Evolutionary conservation across 1,284 basidiomycete genomes (phyloP).

Genomic region (Grifola frondosa): DNA sequence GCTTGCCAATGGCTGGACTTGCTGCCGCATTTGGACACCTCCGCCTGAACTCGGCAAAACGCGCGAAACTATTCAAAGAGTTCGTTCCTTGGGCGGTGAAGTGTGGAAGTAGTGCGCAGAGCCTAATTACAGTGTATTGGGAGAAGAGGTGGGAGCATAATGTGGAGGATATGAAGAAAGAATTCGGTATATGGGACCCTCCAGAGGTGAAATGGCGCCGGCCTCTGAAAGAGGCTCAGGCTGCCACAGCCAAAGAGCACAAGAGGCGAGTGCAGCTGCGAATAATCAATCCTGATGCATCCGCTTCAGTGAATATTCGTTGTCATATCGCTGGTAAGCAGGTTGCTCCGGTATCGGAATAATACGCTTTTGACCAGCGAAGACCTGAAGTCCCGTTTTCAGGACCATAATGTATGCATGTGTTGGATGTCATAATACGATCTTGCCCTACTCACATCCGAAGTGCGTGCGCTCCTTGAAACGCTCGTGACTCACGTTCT

Average conservation of each 20-base stretch:
- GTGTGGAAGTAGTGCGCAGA: constrained; percentile 72
- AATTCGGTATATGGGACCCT: constrained; percentile 83
- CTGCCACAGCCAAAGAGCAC: constrained; percentile 34
- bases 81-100: constrained; percentile 91
- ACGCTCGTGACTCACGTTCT: no score
- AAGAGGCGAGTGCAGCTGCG: no score
- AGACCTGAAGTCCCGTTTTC: no score
- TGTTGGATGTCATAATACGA: no score
- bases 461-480: no score
- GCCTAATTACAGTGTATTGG: constrained; percentile 93
- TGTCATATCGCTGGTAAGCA: no score
- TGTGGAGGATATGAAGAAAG: constrained; percentile 75
- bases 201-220: constrained; percentile 65
- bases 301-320: no score
- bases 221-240: constrained; percentile 55
- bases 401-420: no score
- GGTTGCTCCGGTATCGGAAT: no score
- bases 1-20: constrained; percentile 85
- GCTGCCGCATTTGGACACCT: constrained; percentile 77
- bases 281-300: no score
- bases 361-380: no score
- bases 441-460: no score
- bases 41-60: constrained; percentile 57
- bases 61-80: constrained; percentile 65
- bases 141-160: constrained; percentile 91